Base-by-base conservation (phyloP, 1,139 yeast species). In the Debaryomyces subglobosus region DNA sequence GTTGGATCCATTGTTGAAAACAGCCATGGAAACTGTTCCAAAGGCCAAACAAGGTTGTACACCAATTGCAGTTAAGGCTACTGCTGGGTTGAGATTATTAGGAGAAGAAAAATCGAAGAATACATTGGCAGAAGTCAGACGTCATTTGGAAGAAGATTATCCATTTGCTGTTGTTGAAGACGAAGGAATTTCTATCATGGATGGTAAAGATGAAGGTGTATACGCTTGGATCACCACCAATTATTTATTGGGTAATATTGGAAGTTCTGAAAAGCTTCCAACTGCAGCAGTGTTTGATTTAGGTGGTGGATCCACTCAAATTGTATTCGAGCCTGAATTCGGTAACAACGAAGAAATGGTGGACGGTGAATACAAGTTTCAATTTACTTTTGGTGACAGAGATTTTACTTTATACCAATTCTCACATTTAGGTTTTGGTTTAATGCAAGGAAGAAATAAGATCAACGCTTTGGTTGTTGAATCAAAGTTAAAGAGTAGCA, bases 261-360 rank as follows among this genome's bases (percentile, higher is more conserved):
- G 98, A 24, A 72, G 84, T 24, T 69, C 81, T 18, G 86, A 82
- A 43, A 83, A 84, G 68, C 67, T 71, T 27, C 89, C 94, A 29
- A 94, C 99, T 10, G 96, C 96, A 45, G 99, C 98, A 7, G 96
- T 94, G 12, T 94, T 94, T 64, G 99, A 94, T 65, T 82, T 94
- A 54, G 99, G 99, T 58, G 99, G 99, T 58, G 99, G 98, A 6
- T 91, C 97, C 4, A 94, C 99, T 10, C 99, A 94, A 71, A 91
- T 94, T 71, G 99, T 94, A 5, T 94, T 94, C 68, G 98, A 94
- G 74, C 99, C 99, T 9, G 79, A 80, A 12, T 85, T 84, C 62
- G 67, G 70, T 21, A 69, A 74, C 44, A 79, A 82, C 53, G 84
- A 81, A 56, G 66, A 73, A 55, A 81, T 91, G 87, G 72, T 79